phyloP scores from a whole-genome alignment of 2,329 filamentous ascomycete genomes.

The Talaromyces sp. region DNA sequence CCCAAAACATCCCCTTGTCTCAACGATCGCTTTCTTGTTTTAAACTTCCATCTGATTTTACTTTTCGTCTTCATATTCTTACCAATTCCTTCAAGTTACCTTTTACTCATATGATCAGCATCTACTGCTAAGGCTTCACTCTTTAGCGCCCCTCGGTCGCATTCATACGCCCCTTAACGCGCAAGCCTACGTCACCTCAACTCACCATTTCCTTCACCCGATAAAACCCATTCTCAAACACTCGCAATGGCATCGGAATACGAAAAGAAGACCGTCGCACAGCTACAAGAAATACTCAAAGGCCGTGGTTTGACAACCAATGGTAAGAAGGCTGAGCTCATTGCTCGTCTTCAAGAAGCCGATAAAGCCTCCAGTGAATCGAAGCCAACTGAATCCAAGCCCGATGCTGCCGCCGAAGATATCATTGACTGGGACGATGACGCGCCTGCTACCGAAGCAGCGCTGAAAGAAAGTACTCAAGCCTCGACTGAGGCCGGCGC shows the following conservation, averaged over 20 bases:
- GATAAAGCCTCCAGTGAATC: constrained; percentile 25
- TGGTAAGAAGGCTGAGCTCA: constrained; percentile 48
- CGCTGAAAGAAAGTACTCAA: constrained; percentile 23
- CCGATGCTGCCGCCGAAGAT: constrained; percentile 32
- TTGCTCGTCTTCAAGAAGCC: constrained; percentile 44
- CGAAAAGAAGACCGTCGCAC: constrained; percentile 47
- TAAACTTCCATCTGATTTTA: neutral
- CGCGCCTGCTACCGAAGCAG: constrained; percentile 26
- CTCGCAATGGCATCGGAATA: constrained; percentile 40
- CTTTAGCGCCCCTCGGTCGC: constrained; percentile 6
- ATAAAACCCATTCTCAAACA: neutral
- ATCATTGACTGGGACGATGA: constrained; percentile 45
- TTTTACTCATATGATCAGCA: neutral
- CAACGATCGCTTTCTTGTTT: neutral
- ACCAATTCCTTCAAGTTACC: too few relatives aligned
- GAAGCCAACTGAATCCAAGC: constrained; percentile 20
- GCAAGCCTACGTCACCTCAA: constrained; percentile 8
- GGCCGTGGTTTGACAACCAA: constrained; percentile 42
- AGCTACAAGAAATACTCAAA: constrained; percentile 47
- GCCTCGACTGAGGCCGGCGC: constrained; percentile 30
- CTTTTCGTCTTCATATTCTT: neutral
- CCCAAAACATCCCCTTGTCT: constrained; percentile 3
- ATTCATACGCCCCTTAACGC: constrained; percentile 6
- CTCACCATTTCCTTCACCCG: neutral
- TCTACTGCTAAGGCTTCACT: neutral